Evolutionary conservation across 1,284 basidiomycete species (phyloP).

Genomic region (Trametes pubescens): DNA sequence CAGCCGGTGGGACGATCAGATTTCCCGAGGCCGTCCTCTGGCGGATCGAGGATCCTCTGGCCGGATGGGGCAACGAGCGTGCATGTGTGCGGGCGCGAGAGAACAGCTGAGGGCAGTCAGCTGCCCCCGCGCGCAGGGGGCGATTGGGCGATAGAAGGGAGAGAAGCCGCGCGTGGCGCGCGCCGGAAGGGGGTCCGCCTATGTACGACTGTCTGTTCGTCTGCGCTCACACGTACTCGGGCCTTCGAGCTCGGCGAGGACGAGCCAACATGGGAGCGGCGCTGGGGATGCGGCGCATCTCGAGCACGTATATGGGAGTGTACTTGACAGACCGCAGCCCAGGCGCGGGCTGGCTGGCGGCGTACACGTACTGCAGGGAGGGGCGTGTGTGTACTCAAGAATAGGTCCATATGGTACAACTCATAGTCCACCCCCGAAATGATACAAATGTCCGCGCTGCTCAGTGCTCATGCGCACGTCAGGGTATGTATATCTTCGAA

Average conservation of each 20-base stretch:
- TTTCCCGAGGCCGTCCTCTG: constrained; percentile 11
- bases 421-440: constrained; percentile 2
- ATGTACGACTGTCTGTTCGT: not conserved
- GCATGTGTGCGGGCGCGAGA: constrained; percentile 14
- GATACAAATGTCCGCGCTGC: constrained; percentile 9
- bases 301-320: constrained; percentile 15
- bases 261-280: not conserved
- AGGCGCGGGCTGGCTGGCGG: not conserved
- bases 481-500: constrained; percentile 64
- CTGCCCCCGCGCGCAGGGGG: not conserved
- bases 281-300: no score
- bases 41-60: not conserved
- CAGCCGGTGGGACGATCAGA: constrained; percentile 8
- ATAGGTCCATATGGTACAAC: constrained; percentile 19
- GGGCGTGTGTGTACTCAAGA: not conserved
- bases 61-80: constrained; percentile 12
- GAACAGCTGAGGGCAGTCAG: not conserved
- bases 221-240: not conserved
- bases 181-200: not conserved
- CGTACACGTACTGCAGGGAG: not conserved
- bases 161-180: not conserved
- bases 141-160: constrained; percentile 11
- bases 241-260: constrained; percentile 1
- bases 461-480: constrained; percentile 7
- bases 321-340: constrained; percentile 12